phyloP scores from a whole-genome alignment of 768 basidiomycete genomes.

The Dentipellis fragilis region DNA sequence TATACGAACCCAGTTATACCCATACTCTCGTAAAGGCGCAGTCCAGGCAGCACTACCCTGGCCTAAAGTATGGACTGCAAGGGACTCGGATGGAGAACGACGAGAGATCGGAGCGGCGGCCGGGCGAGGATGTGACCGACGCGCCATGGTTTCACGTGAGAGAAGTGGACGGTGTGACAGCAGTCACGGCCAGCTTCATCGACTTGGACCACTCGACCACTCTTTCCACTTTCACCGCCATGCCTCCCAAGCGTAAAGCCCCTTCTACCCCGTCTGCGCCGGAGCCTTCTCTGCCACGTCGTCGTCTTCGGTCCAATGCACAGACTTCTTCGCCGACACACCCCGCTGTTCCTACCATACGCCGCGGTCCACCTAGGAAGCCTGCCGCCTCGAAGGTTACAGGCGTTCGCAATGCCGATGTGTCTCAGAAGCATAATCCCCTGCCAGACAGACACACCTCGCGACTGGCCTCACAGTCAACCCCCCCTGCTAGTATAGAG shows the following conservation, averaged over 20 bases:
- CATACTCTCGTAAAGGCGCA: slow-evolving; percentile 1
- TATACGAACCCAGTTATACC: slow-evolving; percentile 13
- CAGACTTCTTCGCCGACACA: slow-evolving; percentile 1
- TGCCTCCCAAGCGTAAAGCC: slow-evolving; percentile 26
- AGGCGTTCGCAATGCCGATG: neutral
- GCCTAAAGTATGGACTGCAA: no score
- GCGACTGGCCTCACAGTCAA: no score
- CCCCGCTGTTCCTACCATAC: neutral
- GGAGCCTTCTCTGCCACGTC: slow-evolving; percentile 13
- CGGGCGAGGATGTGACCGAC: neutral
- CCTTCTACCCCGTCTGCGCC: slow-evolving; percentile 1
- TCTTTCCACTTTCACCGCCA: slow-evolving; percentile 3
- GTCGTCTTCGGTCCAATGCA: slow-evolving; percentile 12
- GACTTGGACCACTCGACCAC: neutral
- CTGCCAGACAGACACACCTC: neutral
- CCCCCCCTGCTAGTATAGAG: no score
- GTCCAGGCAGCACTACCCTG: neutral
- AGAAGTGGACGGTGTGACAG: neutral
- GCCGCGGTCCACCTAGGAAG: neutral
- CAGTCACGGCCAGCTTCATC: neutral
- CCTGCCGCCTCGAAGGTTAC: no score
- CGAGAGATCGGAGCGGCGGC: no score
- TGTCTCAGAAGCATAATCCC: neutral
- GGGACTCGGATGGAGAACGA: no score
- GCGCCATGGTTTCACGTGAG: neutral